Conservation (phyloP, 73 alveolate genomes). For the Blepharisma stoltei region DNA sequence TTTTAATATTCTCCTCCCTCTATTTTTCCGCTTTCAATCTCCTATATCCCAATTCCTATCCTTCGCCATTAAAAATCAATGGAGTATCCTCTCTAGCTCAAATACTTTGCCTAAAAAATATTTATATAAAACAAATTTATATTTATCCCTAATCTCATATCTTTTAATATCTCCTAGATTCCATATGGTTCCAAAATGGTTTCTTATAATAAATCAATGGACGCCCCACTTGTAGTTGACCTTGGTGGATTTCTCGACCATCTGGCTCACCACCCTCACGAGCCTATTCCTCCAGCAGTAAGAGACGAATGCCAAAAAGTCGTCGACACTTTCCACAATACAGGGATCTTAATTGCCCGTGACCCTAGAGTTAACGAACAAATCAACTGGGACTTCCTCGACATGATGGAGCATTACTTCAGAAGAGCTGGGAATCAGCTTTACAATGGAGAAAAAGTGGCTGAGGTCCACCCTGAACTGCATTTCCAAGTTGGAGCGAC, state of each 20-base stretch:
- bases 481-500: conserved; percentile 86
- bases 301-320: conserved; percentile 69
- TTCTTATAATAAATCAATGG: background rate
- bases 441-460: conserved; percentile 61
- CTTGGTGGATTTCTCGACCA: background rate
- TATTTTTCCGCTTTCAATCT: too few relatives aligned
- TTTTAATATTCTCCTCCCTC: too few relatives aligned
- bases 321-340: conserved; percentile 69
- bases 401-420: conserved; percentile 76
- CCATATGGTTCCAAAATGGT: too few relatives aligned
- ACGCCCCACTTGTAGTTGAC: conserved; percentile 27
- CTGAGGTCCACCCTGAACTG: conserved; percentile 72
- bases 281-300: background rate
- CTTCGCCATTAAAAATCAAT: too few relatives aligned
- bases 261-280: background rate
- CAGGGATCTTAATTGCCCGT: conserved; percentile 68
- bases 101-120: too few relatives aligned
- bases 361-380: conserved; percentile 81
- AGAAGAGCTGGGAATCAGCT: conserved; percentile 53
- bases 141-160: too few relatives aligned
- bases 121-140: too few relatives aligned
- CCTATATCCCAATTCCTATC: too few relatives aligned
- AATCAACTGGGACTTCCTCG: conserved; percentile 75
- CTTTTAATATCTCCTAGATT: too few relatives aligned
- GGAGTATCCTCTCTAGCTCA: too few relatives aligned